A percentile compares a stretch with the other conserved stretches of the same genome.
Conservation (phyloP, 257 asterid species). For the Scutellaria baicalensis region DNA sequence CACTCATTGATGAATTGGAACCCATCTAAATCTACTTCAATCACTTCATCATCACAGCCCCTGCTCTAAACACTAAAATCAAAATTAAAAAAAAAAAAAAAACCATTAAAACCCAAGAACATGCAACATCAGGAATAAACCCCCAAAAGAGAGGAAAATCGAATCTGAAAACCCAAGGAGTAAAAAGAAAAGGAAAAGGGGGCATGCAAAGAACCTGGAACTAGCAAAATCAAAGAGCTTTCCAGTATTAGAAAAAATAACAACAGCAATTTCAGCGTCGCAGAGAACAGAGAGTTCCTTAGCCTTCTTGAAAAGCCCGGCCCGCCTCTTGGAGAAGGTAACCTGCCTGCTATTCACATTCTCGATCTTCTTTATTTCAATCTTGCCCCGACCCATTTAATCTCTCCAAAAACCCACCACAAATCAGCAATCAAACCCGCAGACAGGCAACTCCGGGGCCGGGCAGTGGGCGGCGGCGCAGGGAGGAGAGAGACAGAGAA, state of each 20-base stretch:
- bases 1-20: too few relatives aligned
- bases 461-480: too few relatives aligned
- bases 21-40: background rate
- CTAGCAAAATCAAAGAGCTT: slow-evolving; percentile 62
- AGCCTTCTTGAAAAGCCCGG: slow-evolving; percentile 73
- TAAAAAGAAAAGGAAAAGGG: background rate
- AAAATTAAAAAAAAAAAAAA: background rate
- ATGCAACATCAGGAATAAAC: slow-evolving; percentile 23
- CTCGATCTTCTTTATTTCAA: slow-evolving; percentile 77
- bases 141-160: slow-evolving; percentile 1
- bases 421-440: background rate
- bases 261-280: slow-evolving; percentile 71
- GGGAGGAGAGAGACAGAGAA: background rate
- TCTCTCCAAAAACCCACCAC: slow-evolving; percentile 23
- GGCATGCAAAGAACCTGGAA: slow-evolving; percentile 36
- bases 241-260: slow-evolving; percentile 70
- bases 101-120: background rate
- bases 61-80: background rate
- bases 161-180: background rate
- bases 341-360: slow-evolving; percentile 73
- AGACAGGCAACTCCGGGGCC: background rate
- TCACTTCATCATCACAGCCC: background rate
- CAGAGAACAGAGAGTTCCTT: slow-evolving; percentile 69
- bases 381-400: slow-evolving; percentile 73
- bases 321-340: slow-evolving; percentile 67